Evolutionary conservation across 257 asterid species (phyloP).

Genomic region (Solanum pennellii): DNA sequence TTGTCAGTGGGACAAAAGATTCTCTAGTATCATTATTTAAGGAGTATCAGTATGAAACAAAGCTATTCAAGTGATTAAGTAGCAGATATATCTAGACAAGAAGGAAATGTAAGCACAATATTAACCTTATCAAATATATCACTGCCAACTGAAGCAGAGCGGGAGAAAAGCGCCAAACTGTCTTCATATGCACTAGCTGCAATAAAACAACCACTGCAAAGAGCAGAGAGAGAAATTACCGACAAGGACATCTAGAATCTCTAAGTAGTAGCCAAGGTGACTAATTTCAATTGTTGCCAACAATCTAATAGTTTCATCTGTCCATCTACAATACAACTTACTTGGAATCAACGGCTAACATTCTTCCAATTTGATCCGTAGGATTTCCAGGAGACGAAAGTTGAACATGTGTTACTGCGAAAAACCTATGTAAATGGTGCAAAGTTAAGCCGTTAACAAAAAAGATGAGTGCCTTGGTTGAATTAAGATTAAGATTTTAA

Average conservation of each 20-base stretch:
- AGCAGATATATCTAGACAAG: not conserved
- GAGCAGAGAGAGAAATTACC: conserved; percentile 32
- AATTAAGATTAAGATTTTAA: not conserved
- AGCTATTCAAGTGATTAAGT: not conserved
- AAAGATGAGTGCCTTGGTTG: not conserved
- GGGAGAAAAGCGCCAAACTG: conserved; percentile 66
- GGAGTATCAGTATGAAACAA: conserved; percentile 4
- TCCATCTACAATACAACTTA: conserved; percentile 23
- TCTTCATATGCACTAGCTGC: conserved; percentile 94
- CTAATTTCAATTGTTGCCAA: conserved; percentile 7
- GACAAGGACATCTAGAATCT: conserved; percentile 26
- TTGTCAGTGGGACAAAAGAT: conserved; percentile 61
- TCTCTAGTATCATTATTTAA: conserved; percentile 31
- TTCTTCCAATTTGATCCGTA: conserved; percentile 81
- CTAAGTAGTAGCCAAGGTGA: conserved; percentile 18
- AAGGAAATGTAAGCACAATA: not conserved
- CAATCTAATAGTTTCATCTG: not conserved
- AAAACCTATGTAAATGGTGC: conserved; percentile 41
- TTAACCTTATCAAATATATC: conserved; percentile 75
- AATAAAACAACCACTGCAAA: conserved; percentile 82
- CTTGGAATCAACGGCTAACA: conserved; percentile 86
- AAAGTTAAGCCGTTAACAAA: not conserved
- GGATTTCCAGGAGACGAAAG: conserved; percentile 75
- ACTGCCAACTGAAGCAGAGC: conserved; percentile 48
- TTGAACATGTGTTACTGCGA: conserved; percentile 55